Base-by-base conservation (phyloP, 2,329 filamentous ascomycete genomes). In the Clonostachys chloroleuca region DNA sequence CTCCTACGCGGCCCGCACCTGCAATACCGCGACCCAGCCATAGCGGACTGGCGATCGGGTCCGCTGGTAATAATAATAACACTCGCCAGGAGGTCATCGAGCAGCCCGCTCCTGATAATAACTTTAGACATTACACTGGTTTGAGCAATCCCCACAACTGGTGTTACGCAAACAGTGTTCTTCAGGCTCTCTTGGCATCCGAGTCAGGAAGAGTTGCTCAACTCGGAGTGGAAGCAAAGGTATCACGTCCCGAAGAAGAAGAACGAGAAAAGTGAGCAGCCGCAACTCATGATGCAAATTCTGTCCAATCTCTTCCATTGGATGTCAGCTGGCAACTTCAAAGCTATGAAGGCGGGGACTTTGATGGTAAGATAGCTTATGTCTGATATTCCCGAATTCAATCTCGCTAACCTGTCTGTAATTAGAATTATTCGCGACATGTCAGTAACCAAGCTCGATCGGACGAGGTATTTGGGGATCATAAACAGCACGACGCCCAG, bases 111-210 rank as follows among this genome's bases (percentile, higher is more conserved):
- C 52, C 54, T 6, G 57, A 63, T 40, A 51, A 63, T 40, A 51
- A 41, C 30, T 42, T 51, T 30, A 62, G 51, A 36, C 50, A 55
- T 37, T 61, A 62, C 37, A 69, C 89, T 12, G 92, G 92, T 0
- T 75, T 96, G 12, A 71, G 83, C 49, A 96, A 96, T 56, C 88
- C 90, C 39, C 81, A 83, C 2, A 85, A 87, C 42, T 92, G 87
- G 54, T 96, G 92, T 63, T 96, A 96, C 61, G 91, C 94, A 74
- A 96, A 96, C 65, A 86, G 89, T n/a, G 85, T 86, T 0, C 73
- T 97, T 24, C 92, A 97, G 65, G 87, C 87, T 50, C 70, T 96
- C 16, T 87, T 88, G 49, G 86, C 84, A 2, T 92, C 91, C 59
- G 67, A 81, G 68, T 77, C 96, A 77, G 71, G 80, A 67, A 62